Evolutionary conservation across 2,329 filamentous ascomycete genomes (phyloP).

Genomic region (Aspergillus fumigatiaffinis): DNA sequence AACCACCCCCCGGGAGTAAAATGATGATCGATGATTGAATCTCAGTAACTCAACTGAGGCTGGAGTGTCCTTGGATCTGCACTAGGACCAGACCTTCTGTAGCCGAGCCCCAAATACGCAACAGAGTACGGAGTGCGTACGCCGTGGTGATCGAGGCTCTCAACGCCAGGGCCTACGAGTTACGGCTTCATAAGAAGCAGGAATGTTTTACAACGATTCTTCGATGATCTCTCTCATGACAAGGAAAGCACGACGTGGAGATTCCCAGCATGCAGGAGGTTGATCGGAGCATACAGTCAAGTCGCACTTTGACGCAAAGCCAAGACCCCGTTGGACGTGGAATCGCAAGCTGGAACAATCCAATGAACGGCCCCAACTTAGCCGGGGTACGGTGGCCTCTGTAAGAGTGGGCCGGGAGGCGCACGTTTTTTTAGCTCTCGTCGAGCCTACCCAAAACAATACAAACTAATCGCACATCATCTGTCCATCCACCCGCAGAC

Average conservation of each 20-base stretch:
- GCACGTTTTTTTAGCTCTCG: conserved; percentile 18
- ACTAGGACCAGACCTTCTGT: conserved; percentile 20
- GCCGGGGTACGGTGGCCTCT: not conserved
- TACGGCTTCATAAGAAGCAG: not conserved
- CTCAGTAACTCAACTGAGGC: conserved; percentile 9
- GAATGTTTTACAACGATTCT: not conserved
- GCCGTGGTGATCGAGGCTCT: not conserved
- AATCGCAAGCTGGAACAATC: not conserved
- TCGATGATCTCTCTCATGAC: not conserved
- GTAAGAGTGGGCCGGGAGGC: conserved; percentile 2
- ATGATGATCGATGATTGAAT: conserved; percentile 14
- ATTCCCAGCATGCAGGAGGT: not conserved
- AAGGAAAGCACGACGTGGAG: not conserved
- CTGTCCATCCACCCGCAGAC: not conserved
- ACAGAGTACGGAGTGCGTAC: no score
- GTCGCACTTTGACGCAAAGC: not conserved
- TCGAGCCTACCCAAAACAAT: conserved; percentile 16
- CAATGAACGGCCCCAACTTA: conserved; percentile 9
- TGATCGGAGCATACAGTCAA: not conserved
- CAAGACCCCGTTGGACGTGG: not conserved
- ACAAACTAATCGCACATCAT: conserved; percentile 13
- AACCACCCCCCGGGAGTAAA: not conserved
- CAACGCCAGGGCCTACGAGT: not conserved
- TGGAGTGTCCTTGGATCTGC: conserved; percentile 23
- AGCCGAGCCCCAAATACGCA: conserved; percentile 13